Evolutionary conservation across 1,284 basidiomycete genomes (phyloP), one percentile per base, ranked within the genome.

Genomic region (Leccinum griseonigrum): DNA sequence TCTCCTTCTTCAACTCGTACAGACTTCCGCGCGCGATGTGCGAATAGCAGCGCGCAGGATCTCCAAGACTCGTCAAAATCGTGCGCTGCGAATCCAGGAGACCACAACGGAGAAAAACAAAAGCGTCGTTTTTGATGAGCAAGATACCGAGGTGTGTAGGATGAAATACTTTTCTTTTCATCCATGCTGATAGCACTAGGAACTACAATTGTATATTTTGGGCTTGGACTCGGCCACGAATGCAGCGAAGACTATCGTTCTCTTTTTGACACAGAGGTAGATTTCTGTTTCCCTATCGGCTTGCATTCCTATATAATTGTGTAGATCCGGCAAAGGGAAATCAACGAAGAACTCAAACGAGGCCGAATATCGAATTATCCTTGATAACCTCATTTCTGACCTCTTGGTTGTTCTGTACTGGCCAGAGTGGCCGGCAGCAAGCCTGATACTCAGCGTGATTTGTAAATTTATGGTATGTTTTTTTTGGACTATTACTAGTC

Each of bases 401-500:
- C 79, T 98, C 16, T 81, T 98, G n/a, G 83, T 84, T 14, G 94
- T 97, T 4, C 78, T 98, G 4, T 96, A 92, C 71, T 91, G 92
- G 83, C 95, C 97, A 0, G 97, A 99, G 73, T 99, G 96, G 95
- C 97, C 97, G 1, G 96, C 92, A 7, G 93, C 97, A 1, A 84
- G 88, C 46, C 75, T 97, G 22, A 81, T 97, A 52, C 76, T 97
- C 38, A 84, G 83, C 55, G 88, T 96, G 48, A 83, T 89, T 7
- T 90, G 87, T 66, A 90, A 87, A 73, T 88, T 88, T 66, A 91
- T 97, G 90, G 94, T 94, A 63, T n/a, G 81, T 62, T 26, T 62
- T 26, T 28, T n/a, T 50, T 46, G 32, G 38, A 31, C 16, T 31
- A 22, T 4, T 2, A 32, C 14, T 18, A 28, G 40, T 29, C 14